Conservation (phyloP, 2,329 filamentous ascomycete species). For the Hypoxylon sp. region DNA sequence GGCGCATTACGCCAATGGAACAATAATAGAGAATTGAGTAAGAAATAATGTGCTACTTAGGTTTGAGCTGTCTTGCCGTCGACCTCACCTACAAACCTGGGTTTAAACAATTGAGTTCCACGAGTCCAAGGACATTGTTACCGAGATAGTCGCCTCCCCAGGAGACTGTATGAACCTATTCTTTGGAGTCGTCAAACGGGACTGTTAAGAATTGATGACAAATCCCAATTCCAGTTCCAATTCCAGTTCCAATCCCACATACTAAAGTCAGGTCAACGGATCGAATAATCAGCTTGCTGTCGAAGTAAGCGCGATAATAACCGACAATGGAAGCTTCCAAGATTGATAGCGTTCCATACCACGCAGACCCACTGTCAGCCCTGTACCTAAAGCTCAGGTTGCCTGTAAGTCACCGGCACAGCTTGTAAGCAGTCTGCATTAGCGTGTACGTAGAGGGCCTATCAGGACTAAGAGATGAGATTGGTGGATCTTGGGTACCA, state of each 20-base stretch:
- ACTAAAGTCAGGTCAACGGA: neutral
- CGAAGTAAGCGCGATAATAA: neutral
- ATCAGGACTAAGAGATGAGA: constrained; percentile 2
- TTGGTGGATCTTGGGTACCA: constrained; percentile 16
- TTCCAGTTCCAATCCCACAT: neutral
- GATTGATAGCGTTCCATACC: neutral
- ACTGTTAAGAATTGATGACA: neutral
- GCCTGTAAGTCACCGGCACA: constrained; percentile 8
- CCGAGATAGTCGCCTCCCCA: no score
- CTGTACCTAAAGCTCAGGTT: neutral
- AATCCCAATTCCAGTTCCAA: neutral
- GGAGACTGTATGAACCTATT: no score
- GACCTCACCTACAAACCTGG: neutral
- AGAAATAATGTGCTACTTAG: neutral
- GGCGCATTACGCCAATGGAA: constrained; percentile 20
- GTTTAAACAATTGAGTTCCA: neutral
- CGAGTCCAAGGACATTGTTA: no score
- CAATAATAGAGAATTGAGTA: constrained; percentile 18
- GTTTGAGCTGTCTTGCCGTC: neutral
- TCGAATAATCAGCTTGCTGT: neutral
- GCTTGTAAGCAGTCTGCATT: constrained; percentile 44
- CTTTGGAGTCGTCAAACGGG: no score
- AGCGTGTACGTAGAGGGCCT: constrained; percentile 13
- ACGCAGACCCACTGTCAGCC: constrained; percentile 1
- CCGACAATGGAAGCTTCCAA: constrained; percentile 7